Evolutionary conservation across 1,284 basidiomycete species (phyloP).

Genomic region (Malassezia yamatoensis): DNA sequence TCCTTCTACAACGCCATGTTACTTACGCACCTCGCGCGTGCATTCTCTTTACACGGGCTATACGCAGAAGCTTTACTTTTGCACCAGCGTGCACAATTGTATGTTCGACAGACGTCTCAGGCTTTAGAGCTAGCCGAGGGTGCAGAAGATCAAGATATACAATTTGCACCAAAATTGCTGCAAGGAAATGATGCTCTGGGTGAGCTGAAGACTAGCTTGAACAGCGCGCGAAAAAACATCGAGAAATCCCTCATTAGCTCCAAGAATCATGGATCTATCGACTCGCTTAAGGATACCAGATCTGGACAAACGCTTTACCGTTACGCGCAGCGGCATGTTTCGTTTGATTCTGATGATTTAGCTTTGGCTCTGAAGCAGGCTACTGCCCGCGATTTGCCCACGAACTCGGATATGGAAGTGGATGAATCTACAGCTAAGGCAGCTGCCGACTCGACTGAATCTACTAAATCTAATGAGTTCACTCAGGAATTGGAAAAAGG

Average conservation of each 20-base stretch:
- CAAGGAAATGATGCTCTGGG: not conserved
- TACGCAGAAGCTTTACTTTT: conserved; percentile 36
- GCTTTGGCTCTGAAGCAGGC: conserved; percentile 23
- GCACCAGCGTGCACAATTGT: conserved; percentile 34
- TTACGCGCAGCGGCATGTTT: conserved; percentile 37
- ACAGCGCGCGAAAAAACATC: conserved; percentile 12
- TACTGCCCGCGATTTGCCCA: conserved; percentile 2
- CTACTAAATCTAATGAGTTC: not conserved
- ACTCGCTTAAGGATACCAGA: conserved; percentile 24
- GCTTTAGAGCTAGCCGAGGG: conserved; percentile 39
- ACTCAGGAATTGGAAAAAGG: too few relatives aligned
- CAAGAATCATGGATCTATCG: not conserved
- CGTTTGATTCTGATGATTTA: conserved; percentile 34
- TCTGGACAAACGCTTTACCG: conserved; percentile 34
- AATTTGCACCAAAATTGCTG: conserved; percentile 24
- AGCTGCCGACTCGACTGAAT: conserved; percentile 4
- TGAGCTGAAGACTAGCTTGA: conserved; percentile 15
- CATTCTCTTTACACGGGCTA: conserved; percentile 28
- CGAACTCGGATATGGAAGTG: conserved; percentile 13
- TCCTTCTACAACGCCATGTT: conserved; percentile 41
- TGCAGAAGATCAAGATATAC: conserved; percentile 34
- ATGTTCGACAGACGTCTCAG: conserved; percentile 39
- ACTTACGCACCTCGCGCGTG: conserved; percentile 32
- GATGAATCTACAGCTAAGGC: not conserved
- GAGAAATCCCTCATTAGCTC: not conserved